Percentiles rank a stretch among this genome's conserved stretches.
Evolutionary conservation across 768 basidiomycete genomes (phyloP).

Genomic region (Serendipita vermifera): DNA sequence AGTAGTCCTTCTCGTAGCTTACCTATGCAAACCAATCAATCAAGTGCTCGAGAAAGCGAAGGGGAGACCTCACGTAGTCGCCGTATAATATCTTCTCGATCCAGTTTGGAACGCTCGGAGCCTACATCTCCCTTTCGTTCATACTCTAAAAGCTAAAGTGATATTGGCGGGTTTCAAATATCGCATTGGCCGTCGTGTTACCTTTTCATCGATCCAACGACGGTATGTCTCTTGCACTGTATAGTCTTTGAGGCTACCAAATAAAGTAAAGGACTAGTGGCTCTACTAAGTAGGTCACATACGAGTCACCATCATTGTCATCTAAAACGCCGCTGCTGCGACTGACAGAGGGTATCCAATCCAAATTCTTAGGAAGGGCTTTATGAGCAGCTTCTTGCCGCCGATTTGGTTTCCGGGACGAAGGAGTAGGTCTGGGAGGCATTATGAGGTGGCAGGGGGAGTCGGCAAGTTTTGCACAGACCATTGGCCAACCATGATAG

Average conservation of each 20-base stretch:
- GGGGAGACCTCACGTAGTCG: neutral
- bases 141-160: neutral
- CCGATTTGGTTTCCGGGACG: neutral
- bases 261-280: neutral
- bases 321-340: conserved; percentile 4
- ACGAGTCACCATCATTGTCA: conserved; percentile 6
- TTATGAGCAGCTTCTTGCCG: neutral
- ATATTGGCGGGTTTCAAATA: too few relatives aligned
- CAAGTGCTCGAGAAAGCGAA: neutral
- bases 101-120: neutral
- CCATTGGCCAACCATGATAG: neutral
- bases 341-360: neutral
- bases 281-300: neutral
- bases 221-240: neutral
- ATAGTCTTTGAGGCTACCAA: neutral
- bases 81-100: neutral
- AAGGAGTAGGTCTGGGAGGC: neutral
- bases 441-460: neutral
- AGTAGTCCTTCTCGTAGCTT: conserved; percentile 10
- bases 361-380: neutral
- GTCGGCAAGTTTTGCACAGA: neutral
- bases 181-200: too few relatives aligned
- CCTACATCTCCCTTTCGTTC: neutral
- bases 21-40: neutral
- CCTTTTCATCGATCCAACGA: conserved; percentile 6